phyloP scores from a whole-genome alignment of 2,329 filamentous ascomycete genomes.

The Hansfordia pulvinata region DNA sequence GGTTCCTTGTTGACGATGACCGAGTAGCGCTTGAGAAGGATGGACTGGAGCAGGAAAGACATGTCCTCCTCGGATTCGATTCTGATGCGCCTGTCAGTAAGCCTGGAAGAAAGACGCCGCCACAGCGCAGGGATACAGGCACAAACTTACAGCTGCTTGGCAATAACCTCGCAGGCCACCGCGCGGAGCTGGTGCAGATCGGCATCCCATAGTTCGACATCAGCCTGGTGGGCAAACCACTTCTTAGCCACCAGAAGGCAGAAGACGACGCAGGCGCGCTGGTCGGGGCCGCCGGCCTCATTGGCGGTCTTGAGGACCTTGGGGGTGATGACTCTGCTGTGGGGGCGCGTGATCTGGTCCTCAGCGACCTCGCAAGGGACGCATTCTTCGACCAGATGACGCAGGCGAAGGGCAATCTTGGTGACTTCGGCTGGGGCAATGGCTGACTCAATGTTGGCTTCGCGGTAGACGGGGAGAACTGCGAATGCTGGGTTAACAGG shows the following conservation, averaged over 20 bases:
- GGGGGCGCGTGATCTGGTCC: conserved; percentile 58
- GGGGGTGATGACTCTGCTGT: conserved; percentile 73
- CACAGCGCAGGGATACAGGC: neutral
- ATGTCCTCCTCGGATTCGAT: conserved; percentile 79
- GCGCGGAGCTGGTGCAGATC: conserved; percentile 70
- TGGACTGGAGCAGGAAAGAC: conserved; percentile 62
- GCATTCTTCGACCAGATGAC: conserved; percentile 79
- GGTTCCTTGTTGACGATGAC: conserved; percentile 59
- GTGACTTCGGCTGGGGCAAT: conserved; percentile 72
- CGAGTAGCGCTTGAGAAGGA: conserved; percentile 82
- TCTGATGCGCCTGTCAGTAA: conserved; percentile 22
- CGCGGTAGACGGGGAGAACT: conserved; percentile 55
- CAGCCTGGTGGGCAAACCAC: conserved; percentile 69
- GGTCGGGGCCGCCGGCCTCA: conserved; percentile 64
- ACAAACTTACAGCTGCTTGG: conserved; percentile 53
- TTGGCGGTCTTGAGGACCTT: conserved; percentile 64
- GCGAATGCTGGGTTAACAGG: conserved; percentile 6
- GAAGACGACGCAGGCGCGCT: conserved; percentile 71
- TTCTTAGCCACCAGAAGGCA: conserved; percentile 59
- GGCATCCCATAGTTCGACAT: conserved; percentile 81
- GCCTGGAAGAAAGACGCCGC: neutral
- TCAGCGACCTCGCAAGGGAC: conserved; percentile 84
- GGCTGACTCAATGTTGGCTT: conserved; percentile 46
- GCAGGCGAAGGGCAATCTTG: conserved; percentile 76
- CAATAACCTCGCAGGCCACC: conserved; percentile 78